Percentiles rank a stretch among this genome's conserved stretches.
Conservation (phyloP, 2,329 filamentous ascomycete species). For the Raffaelea arxii region DNA sequence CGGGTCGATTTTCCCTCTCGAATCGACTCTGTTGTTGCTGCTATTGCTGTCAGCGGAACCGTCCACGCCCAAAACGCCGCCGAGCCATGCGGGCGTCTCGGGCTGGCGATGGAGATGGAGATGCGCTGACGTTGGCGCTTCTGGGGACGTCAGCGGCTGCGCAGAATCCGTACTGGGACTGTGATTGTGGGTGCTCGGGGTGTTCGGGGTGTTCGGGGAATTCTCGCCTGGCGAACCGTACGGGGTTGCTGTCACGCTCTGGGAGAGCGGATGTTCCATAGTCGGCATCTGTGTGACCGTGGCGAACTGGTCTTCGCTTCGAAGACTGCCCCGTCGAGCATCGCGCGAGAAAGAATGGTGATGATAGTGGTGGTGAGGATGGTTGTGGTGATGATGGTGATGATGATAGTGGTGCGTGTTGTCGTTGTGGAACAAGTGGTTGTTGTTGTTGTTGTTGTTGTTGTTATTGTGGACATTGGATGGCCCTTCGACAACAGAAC, state of each 20-base stretch:
- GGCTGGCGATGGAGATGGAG: constrained; percentile 5
- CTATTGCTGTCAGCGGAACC: constrained; percentile 13
- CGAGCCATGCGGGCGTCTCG: constrained; percentile 12
- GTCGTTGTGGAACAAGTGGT: background rate
- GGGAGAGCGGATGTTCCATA: constrained; percentile 67
- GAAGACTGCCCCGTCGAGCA: constrained; percentile 41
- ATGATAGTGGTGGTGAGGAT: constrained; percentile 28
- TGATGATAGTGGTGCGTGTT: constrained; percentile 35
- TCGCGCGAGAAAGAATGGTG: constrained; percentile 27
- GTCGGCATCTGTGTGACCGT: constrained; percentile 33
- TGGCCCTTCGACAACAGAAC: constrained; percentile 49
- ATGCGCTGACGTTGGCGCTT: constrained; percentile 1
- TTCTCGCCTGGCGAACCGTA: constrained; percentile 31
- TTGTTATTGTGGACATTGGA: constrained; percentile 22
- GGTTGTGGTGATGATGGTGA: constrained; percentile 23
- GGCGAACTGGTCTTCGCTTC: constrained; percentile 45
- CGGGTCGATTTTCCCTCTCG: too few species aligned
- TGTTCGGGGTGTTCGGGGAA: constrained; percentile 11
- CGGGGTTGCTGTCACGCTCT: constrained; percentile 64
- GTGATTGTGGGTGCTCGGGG: background rate
- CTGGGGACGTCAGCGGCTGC: constrained; percentile 12
- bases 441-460: background rate
- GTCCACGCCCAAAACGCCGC: constrained; percentile 20
- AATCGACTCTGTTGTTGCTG: too few species aligned
- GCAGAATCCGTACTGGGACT: constrained; percentile 12